Conservation (phyloP, 2,329 filamentous ascomycete species). For the Ambrosiella cleistominuta region DNA sequence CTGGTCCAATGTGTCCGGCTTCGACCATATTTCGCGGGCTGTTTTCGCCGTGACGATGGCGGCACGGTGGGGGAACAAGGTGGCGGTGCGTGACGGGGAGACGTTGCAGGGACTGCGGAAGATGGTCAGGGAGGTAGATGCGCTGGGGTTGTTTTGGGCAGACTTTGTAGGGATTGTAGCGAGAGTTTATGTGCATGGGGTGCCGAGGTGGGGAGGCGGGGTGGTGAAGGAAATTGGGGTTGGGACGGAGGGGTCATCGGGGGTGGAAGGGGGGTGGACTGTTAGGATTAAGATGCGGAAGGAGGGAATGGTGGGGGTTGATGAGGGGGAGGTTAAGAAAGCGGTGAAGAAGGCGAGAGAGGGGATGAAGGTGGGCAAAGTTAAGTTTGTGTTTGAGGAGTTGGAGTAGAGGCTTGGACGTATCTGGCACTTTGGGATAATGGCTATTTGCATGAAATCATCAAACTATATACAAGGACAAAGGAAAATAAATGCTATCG, state of each 20-base stretch:
- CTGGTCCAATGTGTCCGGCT: constrained; percentile 49
- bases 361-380: neutral
- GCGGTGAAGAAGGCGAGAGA: neutral
- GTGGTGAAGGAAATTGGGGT: constrained; percentile 22
- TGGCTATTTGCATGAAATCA: neutral
- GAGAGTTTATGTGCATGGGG: constrained; percentile 13
- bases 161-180: constrained; percentile 20
- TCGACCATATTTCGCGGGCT: constrained; percentile 55
- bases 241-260: constrained; percentile 29
- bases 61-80: constrained; percentile 53
- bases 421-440: no score
- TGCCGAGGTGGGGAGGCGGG: constrained; percentile 26
- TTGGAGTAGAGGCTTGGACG: neutral
- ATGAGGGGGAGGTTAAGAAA: neutral
- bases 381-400: neutral
- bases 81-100: constrained; percentile 30
- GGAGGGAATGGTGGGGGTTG: neutral
- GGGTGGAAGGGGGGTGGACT: constrained; percentile 24
- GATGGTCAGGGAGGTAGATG: constrained; percentile 23
- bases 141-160: constrained; percentile 32
- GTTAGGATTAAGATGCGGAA: constrained; percentile 21
- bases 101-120: constrained; percentile 26
- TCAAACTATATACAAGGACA: neutral
- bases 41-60: constrained; percentile 54
- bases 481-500: neutral